Evolutionary conservation across 2,329 filamentous ascomycete genomes (phyloP).

Genomic region (Alternaria ethzedia): DNA sequence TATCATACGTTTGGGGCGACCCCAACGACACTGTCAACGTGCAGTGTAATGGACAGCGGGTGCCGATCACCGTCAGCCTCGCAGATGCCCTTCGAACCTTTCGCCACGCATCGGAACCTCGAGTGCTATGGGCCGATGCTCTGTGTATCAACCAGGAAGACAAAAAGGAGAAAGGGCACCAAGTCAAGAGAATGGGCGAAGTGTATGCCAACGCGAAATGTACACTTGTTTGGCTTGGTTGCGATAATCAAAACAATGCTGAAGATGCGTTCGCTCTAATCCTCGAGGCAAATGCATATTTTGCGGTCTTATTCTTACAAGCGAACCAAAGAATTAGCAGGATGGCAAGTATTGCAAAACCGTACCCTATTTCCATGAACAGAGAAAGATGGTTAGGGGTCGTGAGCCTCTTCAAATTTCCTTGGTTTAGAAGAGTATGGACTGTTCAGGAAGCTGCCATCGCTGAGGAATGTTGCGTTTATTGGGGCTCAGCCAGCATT

Average conservation of each 20-base stretch:
- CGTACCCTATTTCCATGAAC: not conserved
- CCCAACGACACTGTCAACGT: not conserved
- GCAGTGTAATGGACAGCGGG: not conserved
- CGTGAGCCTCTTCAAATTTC: rapidly evolving
- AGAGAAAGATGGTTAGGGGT: not conserved
- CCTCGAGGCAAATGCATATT: rapidly evolving
- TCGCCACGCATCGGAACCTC: not conserved
- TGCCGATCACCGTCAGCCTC: not conserved
- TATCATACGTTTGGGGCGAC: not conserved
- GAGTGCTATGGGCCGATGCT: not conserved
- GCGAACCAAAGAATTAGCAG: no score
- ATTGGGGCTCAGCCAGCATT: not conserved
- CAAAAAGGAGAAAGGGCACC: not conserved
- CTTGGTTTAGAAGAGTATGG: not conserved
- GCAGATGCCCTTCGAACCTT: not conserved
- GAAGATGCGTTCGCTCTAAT: not conserved
- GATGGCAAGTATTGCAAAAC: no score
- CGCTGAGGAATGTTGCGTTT: not conserved
- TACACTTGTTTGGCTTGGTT: not conserved
- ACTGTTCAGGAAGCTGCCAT: not conserved
- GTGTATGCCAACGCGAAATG: not conserved
- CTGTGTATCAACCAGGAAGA: not conserved
- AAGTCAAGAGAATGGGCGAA: not conserved
- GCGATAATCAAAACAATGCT: not conserved
- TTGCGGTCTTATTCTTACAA: rapidly evolving